phyloP scores from a whole-genome alignment of 73 alveolate species.

The Paramecium caudatum region DNA sequence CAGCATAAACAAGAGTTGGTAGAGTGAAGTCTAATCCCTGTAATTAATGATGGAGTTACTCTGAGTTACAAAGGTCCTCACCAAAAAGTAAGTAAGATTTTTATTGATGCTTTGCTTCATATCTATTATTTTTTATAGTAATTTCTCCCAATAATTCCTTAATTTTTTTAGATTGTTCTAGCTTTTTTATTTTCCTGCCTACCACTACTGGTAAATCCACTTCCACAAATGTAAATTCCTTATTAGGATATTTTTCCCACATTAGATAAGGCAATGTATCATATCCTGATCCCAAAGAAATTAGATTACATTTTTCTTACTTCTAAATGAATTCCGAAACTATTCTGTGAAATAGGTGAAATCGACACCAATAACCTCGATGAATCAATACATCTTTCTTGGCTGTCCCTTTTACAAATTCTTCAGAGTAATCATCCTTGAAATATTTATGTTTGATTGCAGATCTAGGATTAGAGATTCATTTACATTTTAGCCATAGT shows the following conservation, averaged over 20 bases:
- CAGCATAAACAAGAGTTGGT: slow-evolving; percentile 90
- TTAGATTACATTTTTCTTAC: slow-evolving; percentile 46
- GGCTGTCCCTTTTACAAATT: slow-evolving; percentile 63
- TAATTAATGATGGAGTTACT: slow-evolving; percentile 79
- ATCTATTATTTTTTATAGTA: neutral
- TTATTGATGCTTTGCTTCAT: slow-evolving; percentile 66
- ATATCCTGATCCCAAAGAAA: slow-evolving; percentile 75
- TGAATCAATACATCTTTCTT: slow-evolving; percentile 74
- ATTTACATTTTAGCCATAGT: slow-evolving; percentile 68
- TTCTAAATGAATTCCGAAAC: slow-evolving; percentile 31
- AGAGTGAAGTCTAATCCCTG: slow-evolving; percentile 19
- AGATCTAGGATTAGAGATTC: neutral
- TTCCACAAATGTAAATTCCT: slow-evolving; percentile 64
- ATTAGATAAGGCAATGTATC: slow-evolving; percentile 63
- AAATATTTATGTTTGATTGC: slow-evolving; percentile 69
- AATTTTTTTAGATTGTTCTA: neutral
- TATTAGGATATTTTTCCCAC: slow-evolving; percentile 45
- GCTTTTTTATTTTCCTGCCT: slow-evolving; percentile 47
- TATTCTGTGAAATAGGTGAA: slow-evolving; percentile 63
- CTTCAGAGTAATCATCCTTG: slow-evolving; percentile 74
- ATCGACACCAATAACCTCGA: slow-evolving; percentile 77
- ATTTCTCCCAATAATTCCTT: slow-evolving; percentile 12
- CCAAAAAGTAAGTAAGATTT: slow-evolving; percentile 77
- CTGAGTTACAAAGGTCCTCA: slow-evolving; percentile 82
- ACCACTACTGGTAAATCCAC: slow-evolving; percentile 71